These are phyloP conservation scores for Candida neerlandica DNA, from an alignment of 1,139 yeast genomes.

Conservation along the genomic window DNA sequence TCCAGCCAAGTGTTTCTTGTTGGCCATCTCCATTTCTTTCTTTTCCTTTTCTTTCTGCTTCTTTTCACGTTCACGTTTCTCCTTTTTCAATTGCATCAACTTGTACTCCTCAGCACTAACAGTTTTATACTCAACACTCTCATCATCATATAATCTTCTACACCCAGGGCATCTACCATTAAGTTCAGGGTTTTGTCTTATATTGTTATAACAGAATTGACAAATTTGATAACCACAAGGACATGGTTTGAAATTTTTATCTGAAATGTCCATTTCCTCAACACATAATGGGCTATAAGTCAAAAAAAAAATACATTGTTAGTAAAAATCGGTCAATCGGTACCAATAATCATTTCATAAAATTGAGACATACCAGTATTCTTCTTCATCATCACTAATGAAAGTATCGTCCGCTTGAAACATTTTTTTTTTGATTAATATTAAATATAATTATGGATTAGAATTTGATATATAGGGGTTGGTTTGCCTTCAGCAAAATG, in stretches of 20 bases:
- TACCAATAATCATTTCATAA: neutral
- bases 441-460: neutral
- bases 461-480: neutral
- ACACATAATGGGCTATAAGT: conserved; percentile 82
- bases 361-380: conserved; percentile 54
- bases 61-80: conserved; percentile 81
- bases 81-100: conserved; percentile 75
- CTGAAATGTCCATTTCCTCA: conserved; percentile 96
- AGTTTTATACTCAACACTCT: conserved; percentile 82
- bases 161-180: conserved; percentile 98
- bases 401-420: conserved; percentile 46
- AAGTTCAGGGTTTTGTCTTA: conserved; percentile 90
- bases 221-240: conserved; percentile 99
- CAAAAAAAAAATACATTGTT: conserved; percentile 15
- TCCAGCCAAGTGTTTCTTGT: conserved; percentile 92
- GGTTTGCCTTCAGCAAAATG: conserved; percentile 5
- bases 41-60: conserved; percentile 89
- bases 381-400: conserved; percentile 81
- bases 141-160: conserved; percentile 91
- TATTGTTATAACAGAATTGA: conserved; percentile 96
- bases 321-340: conserved; percentile 19
- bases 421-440: conserved; percentile 10
- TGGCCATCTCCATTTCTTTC: conserved; percentile 87
- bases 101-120: conserved; percentile 85
- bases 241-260: conserved; percentile 96